phyloP scores from a whole-genome alignment of 176 grass and related monocot species.

The Luzula sylvatica region DNA sequence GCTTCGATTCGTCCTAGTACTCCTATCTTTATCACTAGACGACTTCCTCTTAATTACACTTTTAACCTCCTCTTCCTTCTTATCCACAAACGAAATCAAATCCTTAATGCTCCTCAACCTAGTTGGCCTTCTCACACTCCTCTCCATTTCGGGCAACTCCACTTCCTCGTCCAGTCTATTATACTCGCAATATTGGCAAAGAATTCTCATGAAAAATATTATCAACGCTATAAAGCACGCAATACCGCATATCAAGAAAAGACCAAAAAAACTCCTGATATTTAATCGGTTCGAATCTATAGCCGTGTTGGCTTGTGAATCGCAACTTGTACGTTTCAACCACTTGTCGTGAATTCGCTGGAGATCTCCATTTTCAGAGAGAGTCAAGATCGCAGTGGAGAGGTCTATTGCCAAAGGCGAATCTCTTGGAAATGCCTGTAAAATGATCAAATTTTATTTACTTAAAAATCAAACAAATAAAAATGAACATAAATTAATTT shows the following conservation, averaged over 20 bases:
- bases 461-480: too few relatives aligned
- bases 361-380: conserved; percentile 90
- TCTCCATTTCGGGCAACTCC: conserved; percentile 19
- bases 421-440: conserved; percentile 87
- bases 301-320: conserved; percentile 1
- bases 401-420: conserved; percentile 71
- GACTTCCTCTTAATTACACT: conserved; percentile 51
- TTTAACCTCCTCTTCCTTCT: conserved; percentile 75
- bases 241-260: conserved; percentile 70
- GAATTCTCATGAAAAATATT: conserved; percentile 45
- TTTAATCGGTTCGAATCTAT: conserved; percentile 30
- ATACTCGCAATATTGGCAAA: conserved; percentile 55
- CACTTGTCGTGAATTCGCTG: conserved; percentile 96
- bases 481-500: too few relatives aligned
- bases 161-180: conserved; percentile 6
- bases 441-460: not conserved
- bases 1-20: conserved; percentile 16
- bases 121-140: conserved; percentile 30
- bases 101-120: conserved; percentile 47
- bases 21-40: conserved; percentile 28
- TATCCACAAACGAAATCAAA: conserved; percentile 63
- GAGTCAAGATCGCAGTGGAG: conserved; percentile 81
- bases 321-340: conserved; percentile 34
- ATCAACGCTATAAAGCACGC: conserved; percentile 54
- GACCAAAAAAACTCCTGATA: conserved; percentile 66